Evolutionary conservation across 1,284 basidiomycete species (phyloP).

Genomic region (Paramarasmius palmivorus): DNA sequence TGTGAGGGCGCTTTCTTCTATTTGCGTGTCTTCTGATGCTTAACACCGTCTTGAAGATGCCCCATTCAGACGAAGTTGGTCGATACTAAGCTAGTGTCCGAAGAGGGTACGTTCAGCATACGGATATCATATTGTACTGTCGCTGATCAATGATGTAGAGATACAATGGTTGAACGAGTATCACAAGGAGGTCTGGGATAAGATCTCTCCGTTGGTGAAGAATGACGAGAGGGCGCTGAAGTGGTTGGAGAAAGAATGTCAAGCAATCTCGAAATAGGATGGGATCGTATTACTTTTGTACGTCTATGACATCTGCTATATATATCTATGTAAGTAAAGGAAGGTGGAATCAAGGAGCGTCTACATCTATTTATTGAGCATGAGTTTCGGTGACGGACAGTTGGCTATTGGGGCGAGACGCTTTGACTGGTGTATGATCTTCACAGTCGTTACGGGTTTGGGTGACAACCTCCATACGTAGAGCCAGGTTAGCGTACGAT

Average conservation of each 20-base stretch:
- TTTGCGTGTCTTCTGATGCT: neutral
- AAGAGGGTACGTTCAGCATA: conserved; percentile 23
- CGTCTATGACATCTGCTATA: too few species aligned
- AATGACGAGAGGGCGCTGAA: conserved; percentile 71
- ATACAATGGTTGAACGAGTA: conserved; percentile 85
- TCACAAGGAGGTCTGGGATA: conserved; percentile 76
- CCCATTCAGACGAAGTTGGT: conserved; percentile 90
- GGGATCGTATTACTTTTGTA: too few species aligned
- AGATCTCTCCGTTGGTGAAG: conserved; percentile 74
- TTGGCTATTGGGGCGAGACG: too few species aligned
- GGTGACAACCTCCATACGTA: too few species aligned
- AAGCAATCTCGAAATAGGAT: conserved; percentile 36
- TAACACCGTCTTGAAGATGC: conserved; percentile 40
- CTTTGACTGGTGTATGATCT: too few species aligned
- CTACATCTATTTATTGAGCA: too few species aligned
- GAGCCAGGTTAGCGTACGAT: too few species aligned
- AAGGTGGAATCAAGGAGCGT: too few species aligned
- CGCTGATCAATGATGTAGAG: conserved; percentile 41
- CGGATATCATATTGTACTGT: neutral
- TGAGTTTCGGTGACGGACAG: too few species aligned
- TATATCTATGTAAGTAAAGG: too few species aligned
- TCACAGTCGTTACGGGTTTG: too few species aligned
- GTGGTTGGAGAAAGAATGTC: conserved; percentile 80
- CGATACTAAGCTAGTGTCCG: conserved; percentile 63
- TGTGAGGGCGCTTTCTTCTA: conserved; percentile 50